Percentiles rank a stretch among this genome's conserved stretches.
These are phyloP conservation scores for Camellia granthamiana DNA, from an alignment of 148 eudicot species.

Conservation along the genomic window DNA sequence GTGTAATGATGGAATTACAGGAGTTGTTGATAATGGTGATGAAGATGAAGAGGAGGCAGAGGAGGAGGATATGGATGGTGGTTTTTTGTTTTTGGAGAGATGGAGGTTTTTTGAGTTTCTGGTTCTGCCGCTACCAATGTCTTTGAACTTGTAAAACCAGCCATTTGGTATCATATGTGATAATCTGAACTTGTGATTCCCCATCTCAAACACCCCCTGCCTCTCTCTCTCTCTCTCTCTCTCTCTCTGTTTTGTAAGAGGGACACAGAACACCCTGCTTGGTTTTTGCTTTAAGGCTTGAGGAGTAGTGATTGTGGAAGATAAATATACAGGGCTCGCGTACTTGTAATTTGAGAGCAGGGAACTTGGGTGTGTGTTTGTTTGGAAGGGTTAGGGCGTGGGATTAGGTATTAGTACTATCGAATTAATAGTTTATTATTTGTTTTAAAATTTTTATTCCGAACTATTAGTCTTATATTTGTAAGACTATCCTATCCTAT, in stretches of 20 bases:
- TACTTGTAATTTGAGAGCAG: no score
- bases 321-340: not conserved
- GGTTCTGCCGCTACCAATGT: constrained; percentile 23
- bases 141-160: constrained; percentile 57
- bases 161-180: constrained; percentile 57
- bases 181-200: constrained; percentile 40
- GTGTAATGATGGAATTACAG: not conserved
- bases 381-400: fast-evolving
- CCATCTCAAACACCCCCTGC: constrained; percentile 25
- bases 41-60: constrained; percentile 16
- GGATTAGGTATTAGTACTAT: no score
- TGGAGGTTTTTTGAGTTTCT: constrained; percentile 12
- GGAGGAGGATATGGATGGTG: constrained; percentile 11
- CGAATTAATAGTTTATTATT: no score
- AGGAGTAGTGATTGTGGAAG: not conserved
- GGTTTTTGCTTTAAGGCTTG: not conserved
- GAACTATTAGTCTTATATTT: no score
- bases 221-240: constrained; percentile 4
- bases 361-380: no score
- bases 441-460: no score
- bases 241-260: not conserved
- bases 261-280: no score
- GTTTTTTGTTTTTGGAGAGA: constrained; percentile 20
- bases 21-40: constrained; percentile 17
- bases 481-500: fast-evolving